phyloP scores from a whole-genome alignment of 2,329 filamentous ascomycete genomes.

The Bisporella sp. region DNA sequence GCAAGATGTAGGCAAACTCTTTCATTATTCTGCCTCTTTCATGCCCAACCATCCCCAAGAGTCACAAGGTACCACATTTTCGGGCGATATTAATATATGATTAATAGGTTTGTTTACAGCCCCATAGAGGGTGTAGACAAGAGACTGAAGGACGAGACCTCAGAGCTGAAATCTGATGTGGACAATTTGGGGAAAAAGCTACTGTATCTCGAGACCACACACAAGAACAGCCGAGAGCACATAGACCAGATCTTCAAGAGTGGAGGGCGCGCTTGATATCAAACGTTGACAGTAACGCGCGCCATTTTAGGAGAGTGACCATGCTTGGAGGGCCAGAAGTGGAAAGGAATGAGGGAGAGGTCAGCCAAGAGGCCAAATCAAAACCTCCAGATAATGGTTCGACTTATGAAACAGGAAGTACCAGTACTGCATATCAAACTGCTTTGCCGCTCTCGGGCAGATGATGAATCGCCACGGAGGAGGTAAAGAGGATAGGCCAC shows the following conservation, averaged over 20 bases:
- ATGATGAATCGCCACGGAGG: no score
- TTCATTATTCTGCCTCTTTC: not conserved
- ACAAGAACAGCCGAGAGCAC: constrained; percentile 87
- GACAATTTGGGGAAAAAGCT: constrained; percentile 80
- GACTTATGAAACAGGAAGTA: no score
- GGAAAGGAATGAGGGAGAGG: no score
- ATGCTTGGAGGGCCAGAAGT: no score
- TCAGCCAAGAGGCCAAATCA: no score
- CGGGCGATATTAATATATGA: not conserved
- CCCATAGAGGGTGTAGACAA: constrained; percentile 66
- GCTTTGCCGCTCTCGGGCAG: no score
- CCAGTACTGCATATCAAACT: no score
- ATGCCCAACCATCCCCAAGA: not conserved
- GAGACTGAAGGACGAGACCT: constrained; percentile 68
- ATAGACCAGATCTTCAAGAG: constrained; percentile 79
- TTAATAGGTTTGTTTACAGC: constrained; percentile 74
- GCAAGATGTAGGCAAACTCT: constrained; percentile 71
- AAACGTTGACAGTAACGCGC: no score
- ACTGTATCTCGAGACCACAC: constrained; percentile 88
- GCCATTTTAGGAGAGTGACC: no score
- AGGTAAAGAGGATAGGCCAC: no score
- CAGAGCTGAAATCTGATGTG: constrained; percentile 70
- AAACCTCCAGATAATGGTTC: no score
- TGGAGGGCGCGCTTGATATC: constrained; percentile 22
- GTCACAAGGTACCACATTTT: not conserved